Percentiles rank a stretch among this genome's conserved stretches.
Evolutionary conservation across 176 grass and related monocot genomes (phyloP).

Genomic region (Musa acuminata): DNA sequence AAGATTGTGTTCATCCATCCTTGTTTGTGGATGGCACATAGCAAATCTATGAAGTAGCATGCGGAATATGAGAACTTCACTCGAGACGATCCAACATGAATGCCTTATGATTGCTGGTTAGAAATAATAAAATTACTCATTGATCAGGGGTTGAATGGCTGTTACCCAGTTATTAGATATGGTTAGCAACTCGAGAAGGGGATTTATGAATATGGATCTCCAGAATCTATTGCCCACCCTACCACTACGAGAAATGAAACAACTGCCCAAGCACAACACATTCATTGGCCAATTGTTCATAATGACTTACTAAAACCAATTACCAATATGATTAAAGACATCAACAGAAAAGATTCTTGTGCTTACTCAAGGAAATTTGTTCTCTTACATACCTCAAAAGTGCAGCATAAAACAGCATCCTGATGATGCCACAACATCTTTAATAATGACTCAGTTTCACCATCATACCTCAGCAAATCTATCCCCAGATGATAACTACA

Average conservation of each 20-base stretch:
- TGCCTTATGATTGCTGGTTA: too few species aligned
- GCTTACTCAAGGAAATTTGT: neutral
- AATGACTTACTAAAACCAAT: neutral
- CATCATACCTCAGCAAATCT: constrained; percentile 58
- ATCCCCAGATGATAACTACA: constrained; percentile 71
- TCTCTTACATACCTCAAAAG: constrained; percentile 57
- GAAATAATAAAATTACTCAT: too few species aligned
- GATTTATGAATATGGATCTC: too few species aligned
- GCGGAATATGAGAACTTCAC: too few species aligned
- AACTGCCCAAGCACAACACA: neutral
- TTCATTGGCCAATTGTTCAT: neutral
- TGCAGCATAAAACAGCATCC: constrained; percentile 86
- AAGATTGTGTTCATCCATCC: too few species aligned
- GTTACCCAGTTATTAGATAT: too few species aligned
- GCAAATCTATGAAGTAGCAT: too few species aligned
- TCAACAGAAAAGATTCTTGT: neutral
- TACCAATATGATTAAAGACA: neutral
- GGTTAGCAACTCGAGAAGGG: too few species aligned
- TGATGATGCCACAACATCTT: constrained; percentile 91
- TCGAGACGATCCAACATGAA: too few species aligned
- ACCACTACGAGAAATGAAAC: neutral
- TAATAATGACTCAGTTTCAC: constrained; percentile 52
- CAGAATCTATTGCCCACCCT: neutral
- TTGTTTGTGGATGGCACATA: too few species aligned
- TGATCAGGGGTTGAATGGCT: too few species aligned